Evolutionary conservation across 345 rosid genomes (phyloP), one percentile per base, ranked within the genome.

Genomic region (Citropsis articulata): DNA sequence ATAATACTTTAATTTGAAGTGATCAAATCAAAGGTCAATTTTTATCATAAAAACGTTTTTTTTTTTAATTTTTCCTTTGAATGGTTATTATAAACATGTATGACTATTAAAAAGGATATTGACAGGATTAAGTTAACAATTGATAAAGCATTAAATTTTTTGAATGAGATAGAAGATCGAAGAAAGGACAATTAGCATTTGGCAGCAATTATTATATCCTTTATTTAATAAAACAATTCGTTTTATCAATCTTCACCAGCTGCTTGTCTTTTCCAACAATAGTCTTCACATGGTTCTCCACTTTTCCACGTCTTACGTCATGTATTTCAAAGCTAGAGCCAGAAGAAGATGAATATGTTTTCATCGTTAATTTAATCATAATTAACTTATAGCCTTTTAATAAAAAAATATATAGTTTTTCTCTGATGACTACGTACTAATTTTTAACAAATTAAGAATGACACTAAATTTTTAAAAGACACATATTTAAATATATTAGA

Each of bases 11-110:
- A 12, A 45, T 13, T 61, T 4, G 24, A 40, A 62, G 57, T 40
- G 57, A 74, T 74, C 69, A 73, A 4, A 74, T 74, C 60, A 42
- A 42, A 19, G 72, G 59, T 22, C 10, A 21, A 55, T 56, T 65
- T 13, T 45, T 45, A 12, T 12, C 50, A 45, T 12, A 45, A 45
- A 13, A 12, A 45, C 12, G 14, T 42, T 10, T 40, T 30, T 30
- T 30, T 30, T 30, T 45, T 45, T 10, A 10, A 12, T 12, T 53
- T 53, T 53, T 53, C 57, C 6, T 53, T 53, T 53, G 2, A 45
- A 45, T 42, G 21, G 25, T 71, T 50, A 53, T 30, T 4, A 28
- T 50, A 12, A 56, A 56, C 65, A 33, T 13, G 21, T 56, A 56
- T 56, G 9, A 35, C 36, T 35, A 19, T 35, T 31, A 21, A 35